Percentiles rank a stretch among this genome's conserved stretches.
Conservation (phyloP, 495 filamentous ascomycete species). For the Neurospora sp. region DNA sequence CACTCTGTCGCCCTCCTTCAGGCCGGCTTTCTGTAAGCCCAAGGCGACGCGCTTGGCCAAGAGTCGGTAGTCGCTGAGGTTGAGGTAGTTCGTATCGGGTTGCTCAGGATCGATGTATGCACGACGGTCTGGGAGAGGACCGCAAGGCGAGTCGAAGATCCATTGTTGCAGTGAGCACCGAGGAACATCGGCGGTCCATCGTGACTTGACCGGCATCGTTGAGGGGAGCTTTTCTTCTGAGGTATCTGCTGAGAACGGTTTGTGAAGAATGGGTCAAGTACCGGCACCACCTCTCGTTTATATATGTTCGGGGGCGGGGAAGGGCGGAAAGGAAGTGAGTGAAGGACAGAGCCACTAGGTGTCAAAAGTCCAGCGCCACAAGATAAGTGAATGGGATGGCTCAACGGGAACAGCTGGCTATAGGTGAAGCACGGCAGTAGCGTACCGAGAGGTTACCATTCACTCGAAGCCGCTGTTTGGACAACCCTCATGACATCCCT, state of each 20-base stretch:
- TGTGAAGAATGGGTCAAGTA: background rate
- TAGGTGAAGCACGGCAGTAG: background rate
- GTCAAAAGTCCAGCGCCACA: background rate
- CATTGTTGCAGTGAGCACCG: slow-evolving; percentile 29
- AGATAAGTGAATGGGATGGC: background rate
- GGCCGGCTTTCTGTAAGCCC: slow-evolving; percentile 54
- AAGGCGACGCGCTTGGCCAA: slow-evolving; percentile 63
- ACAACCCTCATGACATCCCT: background rate
- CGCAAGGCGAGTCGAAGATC: slow-evolving; percentile 24
- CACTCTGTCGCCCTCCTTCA: slow-evolving; percentile 60
- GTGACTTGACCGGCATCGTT: slow-evolving; percentile 31
- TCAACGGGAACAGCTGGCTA: background rate
- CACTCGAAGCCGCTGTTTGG: background rate
- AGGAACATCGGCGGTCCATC: slow-evolving; percentile 31
- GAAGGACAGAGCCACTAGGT: background rate
- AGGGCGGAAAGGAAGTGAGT: background rate
- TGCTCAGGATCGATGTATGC: slow-evolving; percentile 48
- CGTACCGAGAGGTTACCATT: background rate
- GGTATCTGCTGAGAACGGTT: background rate
- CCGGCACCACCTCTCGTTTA: background rate
- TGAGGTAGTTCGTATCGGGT: slow-evolving; percentile 33
- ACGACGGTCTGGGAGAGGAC: slow-evolving; percentile 22
- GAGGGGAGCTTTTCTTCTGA: slow-evolving; percentile 1
- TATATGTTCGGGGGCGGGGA: background rate
- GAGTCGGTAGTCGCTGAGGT: slow-evolving; percentile 44